These are phyloP conservation scores for Sclerotinia trifoliorum DNA, from an alignment of 2,329 filamentous ascomycete species.

Conservation along the genomic window DNA sequence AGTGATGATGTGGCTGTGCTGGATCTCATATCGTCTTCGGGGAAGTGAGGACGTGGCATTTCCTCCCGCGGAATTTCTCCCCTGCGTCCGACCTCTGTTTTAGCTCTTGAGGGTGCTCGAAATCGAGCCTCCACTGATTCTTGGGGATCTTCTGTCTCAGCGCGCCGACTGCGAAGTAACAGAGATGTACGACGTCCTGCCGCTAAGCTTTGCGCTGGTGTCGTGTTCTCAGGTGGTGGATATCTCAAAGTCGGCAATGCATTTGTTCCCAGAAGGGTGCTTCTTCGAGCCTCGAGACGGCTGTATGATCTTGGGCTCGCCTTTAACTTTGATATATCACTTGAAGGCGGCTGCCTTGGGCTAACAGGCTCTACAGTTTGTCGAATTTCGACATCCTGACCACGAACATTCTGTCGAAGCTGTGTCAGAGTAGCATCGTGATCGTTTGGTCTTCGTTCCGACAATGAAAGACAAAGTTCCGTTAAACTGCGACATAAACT, in stretches of 20 bases:
- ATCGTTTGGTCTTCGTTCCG: slow-evolving; percentile 50
- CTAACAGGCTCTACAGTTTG: slow-evolving; percentile 29
- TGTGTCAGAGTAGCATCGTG: slow-evolving; percentile 29
- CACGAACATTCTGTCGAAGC: slow-evolving; percentile 29
- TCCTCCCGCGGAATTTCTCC: slow-evolving; percentile 44
- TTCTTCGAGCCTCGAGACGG: slow-evolving; percentile 39
- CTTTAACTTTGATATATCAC: slow-evolving; percentile 33
- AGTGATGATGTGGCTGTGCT: slow-evolving; percentile 5
- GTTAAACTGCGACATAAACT: slow-evolving; percentile 90
- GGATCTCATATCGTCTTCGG: slow-evolving; percentile 31
- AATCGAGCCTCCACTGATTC: slow-evolving; percentile 47
- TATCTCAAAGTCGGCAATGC: slow-evolving; percentile 38
- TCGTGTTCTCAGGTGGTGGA: slow-evolving; percentile 37
- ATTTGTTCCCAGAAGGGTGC: slow-evolving; percentile 38
- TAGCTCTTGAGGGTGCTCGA: slow-evolving; percentile 57
- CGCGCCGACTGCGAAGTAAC: slow-evolving; percentile 43
- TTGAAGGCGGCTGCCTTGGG: slow-evolving; percentile 27
- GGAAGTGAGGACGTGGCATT: slow-evolving; percentile 41
- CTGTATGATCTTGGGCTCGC: slow-evolving; percentile 39
- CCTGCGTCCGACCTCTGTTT: slow-evolving; percentile 52
- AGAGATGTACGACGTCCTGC: slow-evolving; percentile 56
- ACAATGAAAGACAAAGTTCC: slow-evolving; percentile 83
- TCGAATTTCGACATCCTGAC: slow-evolving; percentile 29
- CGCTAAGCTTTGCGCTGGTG: slow-evolving; percentile 51
- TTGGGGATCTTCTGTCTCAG: slow-evolving; percentile 38